phyloP scores from a whole-genome alignment of 768 basidiomycete genomes.

The Termitomyces sp. region DNA sequence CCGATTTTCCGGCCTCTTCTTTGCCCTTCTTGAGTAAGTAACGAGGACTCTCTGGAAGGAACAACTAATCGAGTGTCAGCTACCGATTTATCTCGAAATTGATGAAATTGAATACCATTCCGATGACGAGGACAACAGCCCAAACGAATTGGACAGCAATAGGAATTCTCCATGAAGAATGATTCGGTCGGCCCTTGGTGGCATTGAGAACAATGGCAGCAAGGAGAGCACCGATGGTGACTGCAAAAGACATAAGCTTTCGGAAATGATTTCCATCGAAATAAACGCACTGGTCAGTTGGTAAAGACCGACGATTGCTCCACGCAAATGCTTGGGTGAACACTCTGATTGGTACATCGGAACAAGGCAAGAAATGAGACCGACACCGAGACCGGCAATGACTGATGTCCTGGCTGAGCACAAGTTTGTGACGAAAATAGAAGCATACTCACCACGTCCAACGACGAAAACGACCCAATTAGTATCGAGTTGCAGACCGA shows the following conservation, averaged over 20 bases:
- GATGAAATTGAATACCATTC: conserved; percentile 37
- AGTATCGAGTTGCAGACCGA: conserved; percentile 49
- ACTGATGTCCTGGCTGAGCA: conserved; percentile 32
- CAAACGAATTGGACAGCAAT: conserved; percentile 77
- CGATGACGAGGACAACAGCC: conserved; percentile 64
- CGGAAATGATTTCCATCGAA: background rate
- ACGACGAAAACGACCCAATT: conserved; percentile 21
- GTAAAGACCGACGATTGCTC: conserved; percentile 50
- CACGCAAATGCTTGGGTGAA: conserved; percentile 74
- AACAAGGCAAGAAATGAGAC: conserved; percentile 65
- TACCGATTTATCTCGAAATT: background rate
- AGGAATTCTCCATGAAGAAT: conserved; percentile 51
- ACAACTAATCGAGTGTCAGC: conserved; percentile 3
- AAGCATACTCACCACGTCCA: conserved; percentile 18
- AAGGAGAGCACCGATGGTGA: conserved; percentile 72
- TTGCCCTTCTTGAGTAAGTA: conserved; percentile 68
- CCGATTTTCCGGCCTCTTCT: conserved; percentile 49
- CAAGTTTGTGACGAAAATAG: background rate
- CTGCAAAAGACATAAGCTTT: conserved; percentile 51
- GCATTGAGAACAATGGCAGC: conserved; percentile 65
- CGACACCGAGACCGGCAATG: conserved; percentile 76
- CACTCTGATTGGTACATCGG: conserved; percentile 49
- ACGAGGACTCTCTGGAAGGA: conserved; percentile 52
- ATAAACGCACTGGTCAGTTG: conserved; percentile 21
- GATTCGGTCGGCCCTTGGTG: conserved; percentile 45